Base-by-base conservation (phyloP, 768 basidiomycete species). In the Termitomyces sp. region DNA sequence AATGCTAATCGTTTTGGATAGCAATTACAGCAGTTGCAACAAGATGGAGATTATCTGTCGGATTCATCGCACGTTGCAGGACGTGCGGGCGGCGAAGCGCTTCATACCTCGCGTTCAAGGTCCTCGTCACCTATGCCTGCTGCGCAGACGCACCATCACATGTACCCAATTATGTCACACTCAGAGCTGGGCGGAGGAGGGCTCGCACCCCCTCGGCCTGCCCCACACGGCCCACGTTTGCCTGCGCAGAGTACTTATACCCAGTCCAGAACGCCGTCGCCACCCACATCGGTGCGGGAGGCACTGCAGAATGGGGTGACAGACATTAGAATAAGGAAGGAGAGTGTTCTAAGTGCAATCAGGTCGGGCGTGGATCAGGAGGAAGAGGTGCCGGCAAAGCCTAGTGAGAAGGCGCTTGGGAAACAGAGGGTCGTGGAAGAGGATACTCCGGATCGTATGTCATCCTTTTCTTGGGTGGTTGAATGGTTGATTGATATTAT, bases 341-440 rank as follows among this genome's bases (percentile, higher is more conserved):
- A 63, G 38, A 33, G 52, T 17, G 43, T 46, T 55, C 47, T 37
- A 28, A 55, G 47, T 35, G 30, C 28, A 2, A 12, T 37, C 2
- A 45, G 43, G 23, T 45, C 55, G n/a, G 51, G 44, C 50, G 48
- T 50, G 23, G 40, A 41, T 41, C 26, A 26, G 1, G 63, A 63
- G 7, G 68, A 66, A 21, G 67, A 76, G 15, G 72, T 73, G 14
- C 81, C 79, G n/a, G 64, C 76, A 11, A 77, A 78, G 60, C 94
- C 90, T 0, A 94, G 91, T 67, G 87, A 82, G 37, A 97, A 95
- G 68, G 92, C 94, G 3, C 78, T 94, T 2, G 94, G 94, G 17
- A 97, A 96, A 73, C 79, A 90, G 62, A 80, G 75, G 63, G 81
- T 86, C 15, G 70, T 84, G 9, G 82, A 82, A 43, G 67, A 70